phyloP scores from a whole-genome alignment of 768 basidiomycete species.

The Boletus insuetus region DNA sequence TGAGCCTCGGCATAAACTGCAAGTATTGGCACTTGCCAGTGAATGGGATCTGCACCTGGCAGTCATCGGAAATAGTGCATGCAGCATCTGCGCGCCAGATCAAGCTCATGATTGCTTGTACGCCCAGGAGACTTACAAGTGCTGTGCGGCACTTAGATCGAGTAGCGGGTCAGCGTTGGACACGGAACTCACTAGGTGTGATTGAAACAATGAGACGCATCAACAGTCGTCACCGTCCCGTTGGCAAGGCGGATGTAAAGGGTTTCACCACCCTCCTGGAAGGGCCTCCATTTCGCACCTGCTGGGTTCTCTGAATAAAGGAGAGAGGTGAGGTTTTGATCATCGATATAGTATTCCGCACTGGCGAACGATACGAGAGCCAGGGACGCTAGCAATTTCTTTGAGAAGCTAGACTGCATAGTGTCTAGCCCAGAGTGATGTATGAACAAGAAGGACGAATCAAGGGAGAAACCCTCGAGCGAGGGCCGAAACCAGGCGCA shows the following conservation, averaged over 20 bases:
- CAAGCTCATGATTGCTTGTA: background rate
- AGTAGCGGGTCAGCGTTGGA: background rate
- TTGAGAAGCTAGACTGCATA: conserved; percentile 4
- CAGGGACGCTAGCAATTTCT: background rate
- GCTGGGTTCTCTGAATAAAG: conserved; percentile 9
- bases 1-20: background rate
- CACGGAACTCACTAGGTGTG: conserved; percentile 11
- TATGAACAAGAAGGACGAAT: background rate
- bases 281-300: conserved; percentile 11
- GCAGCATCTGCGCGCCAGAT: conserved; percentile 5
- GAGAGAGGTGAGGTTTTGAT: conserved; percentile 14
- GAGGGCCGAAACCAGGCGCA: background rate
- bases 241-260: conserved; percentile 11
- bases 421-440: background rate
- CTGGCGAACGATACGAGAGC: conserved; percentile 1
- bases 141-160: background rate
- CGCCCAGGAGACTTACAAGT: conserved; percentile 3
- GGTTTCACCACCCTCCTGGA: conserved; percentile 6
- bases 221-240: conserved; percentile 8
- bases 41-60: conserved; percentile 17
- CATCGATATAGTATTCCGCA: conserved; percentile 17
- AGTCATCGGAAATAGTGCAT: conserved; percentile 9
- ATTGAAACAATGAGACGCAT: conserved; percentile 16
- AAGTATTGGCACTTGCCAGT: background rate
- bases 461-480: background rate